Percentiles rank a stretch among this genome's conserved stretches.
These are phyloP conservation scores for Solanum tarijense DNA, from an alignment of 257 asterid genomes.

Conservation along the genomic window DNA sequence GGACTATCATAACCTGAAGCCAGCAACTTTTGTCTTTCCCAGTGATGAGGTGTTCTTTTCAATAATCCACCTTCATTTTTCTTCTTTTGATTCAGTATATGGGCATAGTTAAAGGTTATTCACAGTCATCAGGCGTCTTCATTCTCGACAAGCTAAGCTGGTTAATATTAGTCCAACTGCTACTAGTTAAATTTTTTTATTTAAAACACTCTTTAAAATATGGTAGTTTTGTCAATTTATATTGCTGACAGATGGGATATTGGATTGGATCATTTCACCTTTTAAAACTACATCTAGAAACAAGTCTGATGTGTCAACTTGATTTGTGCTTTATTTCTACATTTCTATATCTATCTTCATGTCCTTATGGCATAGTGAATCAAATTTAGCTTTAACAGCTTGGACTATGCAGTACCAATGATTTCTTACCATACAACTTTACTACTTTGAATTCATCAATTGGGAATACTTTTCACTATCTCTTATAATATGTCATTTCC, in stretches of 20 bases:
- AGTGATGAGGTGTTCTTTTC: slow-evolving; percentile 64
- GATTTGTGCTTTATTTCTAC: neutral
- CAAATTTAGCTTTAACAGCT: neutral
- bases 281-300: neutral
- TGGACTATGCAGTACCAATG: neutral
- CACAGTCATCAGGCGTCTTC: neutral
- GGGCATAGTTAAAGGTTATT: neutral
- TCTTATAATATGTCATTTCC: neutral
- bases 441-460: neutral
- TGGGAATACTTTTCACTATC: neutral
- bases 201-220: neutral
- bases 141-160: neutral
- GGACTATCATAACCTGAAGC: slow-evolving; percentile 87
- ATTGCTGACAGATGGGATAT: neutral
- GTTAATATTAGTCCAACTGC: neutral
- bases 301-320: neutral
- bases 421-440: neutral
- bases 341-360: neutral
- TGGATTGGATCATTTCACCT: neutral
- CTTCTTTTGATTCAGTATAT: neutral
- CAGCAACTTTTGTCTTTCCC: slow-evolving; percentile 86
- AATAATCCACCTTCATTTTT: neutral
- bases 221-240: neutral
- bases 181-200: neutral
- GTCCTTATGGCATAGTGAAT: neutral